Evolutionary conservation across 2,329 filamentous ascomycete genomes (phyloP), one percentile per base, ranked within the genome.

Genomic region (Apiospora pterosperma): DNA sequence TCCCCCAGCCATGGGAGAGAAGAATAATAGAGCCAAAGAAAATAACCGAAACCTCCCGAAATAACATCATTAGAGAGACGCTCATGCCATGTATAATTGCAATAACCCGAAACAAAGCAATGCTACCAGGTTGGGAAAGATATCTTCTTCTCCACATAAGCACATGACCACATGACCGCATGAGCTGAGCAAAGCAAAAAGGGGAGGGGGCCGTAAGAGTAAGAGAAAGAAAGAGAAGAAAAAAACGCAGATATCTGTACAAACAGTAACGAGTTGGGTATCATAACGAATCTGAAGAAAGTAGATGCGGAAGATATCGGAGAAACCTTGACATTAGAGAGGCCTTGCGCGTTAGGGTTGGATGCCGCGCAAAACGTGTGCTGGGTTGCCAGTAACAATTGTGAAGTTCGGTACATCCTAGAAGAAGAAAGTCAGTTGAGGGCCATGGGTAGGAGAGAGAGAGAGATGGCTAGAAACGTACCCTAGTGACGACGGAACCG

Each of bases 401-500:
- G 84, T 88, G 68, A 89, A 92, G 4, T 85, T 85, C 1, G 88
- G 86, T 12, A 92, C 86, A 77, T 91, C 84, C 81, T 84, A 52
- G 4, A 61, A 14, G n/a, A 25, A 16, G 38, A 19, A 28, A 38
- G 59, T 76, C 68, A 76, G 68, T 34, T 55, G 25, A 36, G 31
- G 11, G 61, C 41, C 36, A 25, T 6, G 42, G 38, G 55, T 34
- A 41, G 23, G 16, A 5, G 16, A 8, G 19, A 41, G 6, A 23
- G 19, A 25, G 31, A 28, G n/a, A 5, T 31, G 23, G 5, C 25
- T 62, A 11, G n/a, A 8, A 59, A 73, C 80, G 70, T 75, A 85
- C 82, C 88, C 90, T 95, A 1, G 92, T 94, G 25, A 97, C 93
- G 41, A 97, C 89, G 70, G 91, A 92, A 16, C 92, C 93, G 7